Percentiles rank a stretch among this genome's conserved stretches.
These are phyloP conservation scores for Osmozyma mogii DNA, from an alignment of 805 yeast genomes.

Conservation along the genomic window DNA sequence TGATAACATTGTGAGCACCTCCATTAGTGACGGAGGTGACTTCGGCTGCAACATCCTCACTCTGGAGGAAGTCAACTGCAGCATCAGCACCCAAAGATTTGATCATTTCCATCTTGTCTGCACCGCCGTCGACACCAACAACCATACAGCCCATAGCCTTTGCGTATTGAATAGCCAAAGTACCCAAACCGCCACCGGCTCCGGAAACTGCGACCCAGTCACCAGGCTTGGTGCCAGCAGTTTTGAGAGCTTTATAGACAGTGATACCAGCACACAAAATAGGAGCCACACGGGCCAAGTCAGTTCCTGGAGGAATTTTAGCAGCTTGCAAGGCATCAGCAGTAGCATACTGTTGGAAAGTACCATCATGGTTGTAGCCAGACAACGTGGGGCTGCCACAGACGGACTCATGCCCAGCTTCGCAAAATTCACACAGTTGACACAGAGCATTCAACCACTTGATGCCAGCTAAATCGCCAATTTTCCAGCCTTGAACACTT, in stretches of 20 bases:
- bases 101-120: slow-evolving; percentile 6
- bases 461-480: slow-evolving; percentile 9
- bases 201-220: slow-evolving; percentile 9
- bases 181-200: slow-evolving; percentile 9
- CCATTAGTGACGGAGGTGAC: slow-evolving; percentile 5
- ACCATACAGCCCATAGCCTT: slow-evolving; percentile 9
- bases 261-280: slow-evolving; percentile 9
- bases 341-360: slow-evolving; percentile 10
- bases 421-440: slow-evolving; percentile 6
- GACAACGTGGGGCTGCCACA: slow-evolving; percentile 6
- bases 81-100: slow-evolving; percentile 7
- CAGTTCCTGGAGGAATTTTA: slow-evolving; percentile 5
- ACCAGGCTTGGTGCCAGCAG: slow-evolving; percentile 6
- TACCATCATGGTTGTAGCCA: slow-evolving; percentile 9
- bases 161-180: slow-evolving; percentile 9
- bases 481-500: slow-evolving; percentile 6
- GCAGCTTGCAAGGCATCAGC: slow-evolving; percentile 9
- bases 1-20: slow-evolving; percentile 9
- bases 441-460: slow-evolving; percentile 9
- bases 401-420: slow-evolving; percentile 6
- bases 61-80: slow-evolving; percentile 6
- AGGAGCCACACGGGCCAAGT: slow-evolving; percentile 8
- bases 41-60: slow-evolving; percentile 3
- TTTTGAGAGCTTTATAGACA: slow-evolving; percentile 9
- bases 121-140: slow-evolving; percentile 8